Conservation (phyloP, 495 filamentous ascomycete species). For the Hypoxylon intermedium region DNA sequence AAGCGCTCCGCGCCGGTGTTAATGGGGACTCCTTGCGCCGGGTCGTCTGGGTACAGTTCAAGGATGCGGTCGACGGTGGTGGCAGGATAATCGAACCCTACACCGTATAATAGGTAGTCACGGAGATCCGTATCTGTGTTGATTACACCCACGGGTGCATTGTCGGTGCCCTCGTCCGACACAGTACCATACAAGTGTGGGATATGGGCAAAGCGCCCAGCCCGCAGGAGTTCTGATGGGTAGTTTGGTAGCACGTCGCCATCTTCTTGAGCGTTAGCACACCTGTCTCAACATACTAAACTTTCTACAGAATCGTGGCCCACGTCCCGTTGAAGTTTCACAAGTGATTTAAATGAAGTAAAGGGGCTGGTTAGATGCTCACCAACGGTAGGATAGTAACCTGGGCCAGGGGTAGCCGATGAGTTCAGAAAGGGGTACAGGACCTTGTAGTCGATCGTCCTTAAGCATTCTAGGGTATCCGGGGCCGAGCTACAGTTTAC, state of each 20-base stretch:
- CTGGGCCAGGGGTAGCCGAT: slow-evolving; percentile 27
- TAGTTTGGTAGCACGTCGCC: slow-evolving; percentile 56
- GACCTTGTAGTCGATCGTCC: slow-evolving; percentile 41
- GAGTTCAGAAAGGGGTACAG: slow-evolving; percentile 40
- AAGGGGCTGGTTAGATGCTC: slow-evolving; percentile 3
- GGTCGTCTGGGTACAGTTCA: slow-evolving; percentile 46
- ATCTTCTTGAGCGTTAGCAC: slow-evolving; percentile 39
- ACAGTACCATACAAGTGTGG: slow-evolving; percentile 67
- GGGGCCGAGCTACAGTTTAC: slow-evolving; percentile 48
- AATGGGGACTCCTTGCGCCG: slow-evolving; percentile 41
- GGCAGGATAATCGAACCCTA: slow-evolving; percentile 36
- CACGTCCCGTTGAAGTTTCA: too few relatives aligned
- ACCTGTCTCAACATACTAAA: neutral
- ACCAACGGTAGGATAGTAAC: slow-evolving; percentile 53
- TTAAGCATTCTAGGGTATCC: slow-evolving; percentile 54
- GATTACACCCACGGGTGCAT: slow-evolving; percentile 52
- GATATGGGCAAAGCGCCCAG: slow-evolving; percentile 59
- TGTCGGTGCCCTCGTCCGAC: slow-evolving; percentile 69
- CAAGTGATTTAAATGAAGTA: neutral
- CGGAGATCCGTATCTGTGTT: slow-evolving; percentile 55
- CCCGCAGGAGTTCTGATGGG: slow-evolving; percentile 37
- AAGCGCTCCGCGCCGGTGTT: slow-evolving; percentile 43
- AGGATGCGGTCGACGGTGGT: slow-evolving; percentile 46
- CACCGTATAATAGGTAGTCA: slow-evolving; percentile 36
- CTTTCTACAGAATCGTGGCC: too few relatives aligned